Evolutionary conservation across 1,139 yeast genomes (phyloP), one percentile per base, ranked within the genome.

Genomic region (Meyerozyma athensensis): DNA sequence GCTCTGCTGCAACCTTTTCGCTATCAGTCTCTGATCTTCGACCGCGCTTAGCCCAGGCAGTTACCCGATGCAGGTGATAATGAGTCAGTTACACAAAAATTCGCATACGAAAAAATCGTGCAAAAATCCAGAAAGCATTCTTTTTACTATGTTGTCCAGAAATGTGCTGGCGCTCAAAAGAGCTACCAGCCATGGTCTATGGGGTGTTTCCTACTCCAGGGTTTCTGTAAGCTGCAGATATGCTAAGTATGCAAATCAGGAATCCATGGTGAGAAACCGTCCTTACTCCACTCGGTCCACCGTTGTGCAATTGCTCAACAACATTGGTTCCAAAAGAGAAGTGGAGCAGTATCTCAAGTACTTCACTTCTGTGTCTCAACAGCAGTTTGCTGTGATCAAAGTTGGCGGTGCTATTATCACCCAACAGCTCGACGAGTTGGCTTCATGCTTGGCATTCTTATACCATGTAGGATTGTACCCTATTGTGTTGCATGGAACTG

Each of bases 371-470:
- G 97, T 92, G 19, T 81, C 87, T 9, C 89, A 86, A 49, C 98
- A 92, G 61, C 97, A 92, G 58, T 92, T 92, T 56, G 99, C 99
- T 9, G 97, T 92, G 36, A 92, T 92, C 64, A 92, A 92, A 63
- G 98, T 92, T 30, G 99, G 99, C 31, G 99, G 99, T 48, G 99
- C 98, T 31, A 90, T 94, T 54, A 92, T 92, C 58, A 90, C 97
- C 36, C 95, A 92, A 53, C 94, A 90, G 52, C 68, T 94, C 47
- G 85, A 89, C 10, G 96, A 92, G 62, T 71, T 92, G 50, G 98
- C 98, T 0, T 86, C 96, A 1, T 90, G 97, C 55, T 70, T 92
- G 46, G 97, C 98, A 5, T 92, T 92, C 61, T 72, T 92, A 49
- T 92, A 92, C 68, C 99, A 94, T 58, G 96, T 92, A 40, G 99